A percentile compares a stretch with the other conserved stretches of the same genome.
Evolutionary conservation across 371 early-diverging fungal genomes (phyloP).

Genomic region (Mucor velutinosus): DNA sequence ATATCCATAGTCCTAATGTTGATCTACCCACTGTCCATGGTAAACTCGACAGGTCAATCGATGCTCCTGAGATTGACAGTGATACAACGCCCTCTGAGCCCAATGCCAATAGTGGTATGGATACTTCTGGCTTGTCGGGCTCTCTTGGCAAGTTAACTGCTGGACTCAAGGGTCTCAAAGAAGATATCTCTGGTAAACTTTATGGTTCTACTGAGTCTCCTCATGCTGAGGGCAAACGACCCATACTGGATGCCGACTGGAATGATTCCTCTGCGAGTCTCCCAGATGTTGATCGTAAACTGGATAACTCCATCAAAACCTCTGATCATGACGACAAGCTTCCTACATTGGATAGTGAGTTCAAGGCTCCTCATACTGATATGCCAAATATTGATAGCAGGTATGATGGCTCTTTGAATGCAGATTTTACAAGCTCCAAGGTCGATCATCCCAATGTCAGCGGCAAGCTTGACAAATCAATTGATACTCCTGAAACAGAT

Average conservation of each 20-base stretch:
- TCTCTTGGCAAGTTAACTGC: neutral
- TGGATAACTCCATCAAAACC: too few species aligned
- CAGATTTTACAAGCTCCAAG: neutral
- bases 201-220: neutral
- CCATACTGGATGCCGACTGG: neutral
- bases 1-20: neutral
- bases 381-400: too few species aligned
- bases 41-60: neutral
- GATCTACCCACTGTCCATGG: neutral
- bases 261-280: too few species aligned
- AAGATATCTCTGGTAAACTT: neutral
- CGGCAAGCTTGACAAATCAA: neutral
- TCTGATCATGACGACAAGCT: too few species aligned
- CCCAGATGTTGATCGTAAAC: too few species aligned
- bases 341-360: too few species aligned
- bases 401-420: neutral
- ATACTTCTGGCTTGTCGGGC: neutral
- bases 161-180: neutral
- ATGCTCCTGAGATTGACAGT: neutral
- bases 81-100: neutral
- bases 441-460: neutral
- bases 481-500: too few species aligned
- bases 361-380: too few species aligned
- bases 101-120: neutral
- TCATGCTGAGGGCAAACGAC: neutral